Evolutionary conservation across 208 protist genomes (phyloP).

Genomic region (Acanthamoeba quina): DNA sequence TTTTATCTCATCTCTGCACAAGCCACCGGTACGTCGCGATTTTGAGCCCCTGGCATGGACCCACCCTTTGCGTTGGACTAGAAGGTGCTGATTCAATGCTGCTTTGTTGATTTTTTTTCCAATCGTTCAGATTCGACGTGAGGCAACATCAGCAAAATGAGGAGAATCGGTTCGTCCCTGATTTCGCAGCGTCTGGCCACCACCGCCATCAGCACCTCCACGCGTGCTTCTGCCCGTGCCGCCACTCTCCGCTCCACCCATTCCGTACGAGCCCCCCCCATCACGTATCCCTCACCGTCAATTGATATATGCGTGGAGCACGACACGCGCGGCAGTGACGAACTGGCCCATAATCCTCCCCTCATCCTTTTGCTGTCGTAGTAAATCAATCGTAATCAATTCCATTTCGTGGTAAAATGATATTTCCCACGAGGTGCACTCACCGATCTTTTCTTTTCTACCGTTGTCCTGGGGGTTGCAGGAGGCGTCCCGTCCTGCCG

Average conservation of each 20-base stretch:
- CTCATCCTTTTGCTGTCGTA: too few species aligned
- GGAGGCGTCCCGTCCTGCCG: background rate
- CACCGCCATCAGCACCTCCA: slow-evolving; percentile 1
- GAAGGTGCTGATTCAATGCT: too few species aligned
- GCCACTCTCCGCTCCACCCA: background rate
- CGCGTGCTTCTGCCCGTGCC: background rate
- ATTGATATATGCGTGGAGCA: too few species aligned
- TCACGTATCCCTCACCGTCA: too few species aligned
- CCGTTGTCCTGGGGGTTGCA: background rate
- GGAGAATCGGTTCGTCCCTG: background rate
- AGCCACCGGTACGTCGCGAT: background rate
- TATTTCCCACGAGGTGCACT: background rate
- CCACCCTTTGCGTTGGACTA: too few species aligned
- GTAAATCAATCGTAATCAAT: too few species aligned
- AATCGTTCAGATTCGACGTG: background rate
- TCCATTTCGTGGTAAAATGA: too few species aligned
- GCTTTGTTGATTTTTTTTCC: background rate
- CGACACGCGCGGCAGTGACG: too few species aligned
- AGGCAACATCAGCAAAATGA: background rate
- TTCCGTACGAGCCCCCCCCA: background rate
- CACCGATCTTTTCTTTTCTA: too few species aligned
- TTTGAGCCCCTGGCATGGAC: too few species aligned
- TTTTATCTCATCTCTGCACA: background rate
- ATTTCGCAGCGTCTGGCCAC: slow-evolving; percentile 16
- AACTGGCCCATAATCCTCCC: too few species aligned